Percentiles rank a stretch among this genome's conserved stretches.
These are phyloP conservation scores for Diaporthe helianthi DNA, from an alignment of 2,329 filamentous ascomycete species.

Conservation along the genomic window DNA sequence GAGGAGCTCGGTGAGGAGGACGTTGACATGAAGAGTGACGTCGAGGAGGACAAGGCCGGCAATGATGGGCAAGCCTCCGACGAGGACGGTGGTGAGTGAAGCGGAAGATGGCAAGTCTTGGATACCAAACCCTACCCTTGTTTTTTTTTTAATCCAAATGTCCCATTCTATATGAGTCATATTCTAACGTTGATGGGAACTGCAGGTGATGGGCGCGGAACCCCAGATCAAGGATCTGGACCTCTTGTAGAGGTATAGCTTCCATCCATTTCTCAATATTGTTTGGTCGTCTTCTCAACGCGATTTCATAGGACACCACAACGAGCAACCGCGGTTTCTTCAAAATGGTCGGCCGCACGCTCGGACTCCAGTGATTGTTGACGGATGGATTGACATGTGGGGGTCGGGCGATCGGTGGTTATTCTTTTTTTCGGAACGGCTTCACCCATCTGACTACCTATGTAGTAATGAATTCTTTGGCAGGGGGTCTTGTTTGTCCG, in stretches of 20 bases:
- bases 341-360: constrained; percentile 27
- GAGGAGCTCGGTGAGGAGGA: constrained; percentile 27
- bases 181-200: constrained; percentile 6
- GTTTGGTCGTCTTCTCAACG: constrained; percentile 24
- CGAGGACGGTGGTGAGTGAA: constrained; percentile 34
- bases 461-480: neutral
- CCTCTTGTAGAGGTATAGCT: constrained; percentile 28
- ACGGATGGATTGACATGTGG: neutral
- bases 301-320: constrained; percentile 20
- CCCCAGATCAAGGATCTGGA: constrained; percentile 10
- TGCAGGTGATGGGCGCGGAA: neutral
- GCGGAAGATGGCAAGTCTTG: constrained; percentile 32
- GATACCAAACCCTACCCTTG: constrained; percentile 1
- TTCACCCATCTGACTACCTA: neutral
- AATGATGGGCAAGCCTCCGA: constrained; percentile 18
- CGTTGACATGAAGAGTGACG: constrained; percentile 15
- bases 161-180: neutral
- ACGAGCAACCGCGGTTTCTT: constrained; percentile 28
- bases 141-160: neutral
- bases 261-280: constrained; percentile 3
- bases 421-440: neutral
- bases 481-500: neutral
- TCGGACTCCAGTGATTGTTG: constrained; percentile 24
- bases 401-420: neutral
- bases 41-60: constrained; percentile 1